Conservation (phyloP, 208 protist genomes). For the Trypanosoma grayi region DNA sequence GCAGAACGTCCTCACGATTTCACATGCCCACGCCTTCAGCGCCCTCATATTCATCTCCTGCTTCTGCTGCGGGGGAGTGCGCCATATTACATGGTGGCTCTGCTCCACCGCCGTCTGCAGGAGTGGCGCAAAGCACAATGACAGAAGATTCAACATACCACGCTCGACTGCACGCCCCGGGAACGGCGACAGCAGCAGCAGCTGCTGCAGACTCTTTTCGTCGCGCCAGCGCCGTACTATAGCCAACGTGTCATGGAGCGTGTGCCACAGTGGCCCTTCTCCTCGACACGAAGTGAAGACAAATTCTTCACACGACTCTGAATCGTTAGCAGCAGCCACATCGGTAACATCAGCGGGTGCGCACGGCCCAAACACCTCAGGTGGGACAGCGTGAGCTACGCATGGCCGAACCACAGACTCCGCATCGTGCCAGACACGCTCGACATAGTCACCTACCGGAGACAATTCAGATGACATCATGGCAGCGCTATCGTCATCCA, state of each 20-base stretch:
- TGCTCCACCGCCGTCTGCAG: neutral
- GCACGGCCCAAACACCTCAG: neutral
- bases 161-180: neutral
- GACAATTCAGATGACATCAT: neutral
- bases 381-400: neutral
- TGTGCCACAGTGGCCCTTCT: neutral
- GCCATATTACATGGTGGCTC: neutral
- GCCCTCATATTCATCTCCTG: neutral
- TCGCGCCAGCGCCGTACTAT: neutral
- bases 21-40: conserved; percentile 1
- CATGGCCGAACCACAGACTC: neutral
- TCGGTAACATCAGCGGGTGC: neutral
- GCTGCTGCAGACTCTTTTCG: neutral
- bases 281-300: neutral
- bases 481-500: neutral
- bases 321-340: neutral
- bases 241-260: neutral
- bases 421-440: neutral
- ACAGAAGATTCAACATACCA: conserved; percentile 3
- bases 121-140: conserved; percentile 1
- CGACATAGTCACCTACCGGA: neutral
- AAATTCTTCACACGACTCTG: neutral
- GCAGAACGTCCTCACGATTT: conserved; percentile 4
- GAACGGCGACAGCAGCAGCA: neutral
- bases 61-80: neutral